Evolutionary conservation across 495 filamentous ascomycete genomes (phyloP), one percentile per base, ranked within the genome.

Genomic region (Hypoxylon fuscum): DNA sequence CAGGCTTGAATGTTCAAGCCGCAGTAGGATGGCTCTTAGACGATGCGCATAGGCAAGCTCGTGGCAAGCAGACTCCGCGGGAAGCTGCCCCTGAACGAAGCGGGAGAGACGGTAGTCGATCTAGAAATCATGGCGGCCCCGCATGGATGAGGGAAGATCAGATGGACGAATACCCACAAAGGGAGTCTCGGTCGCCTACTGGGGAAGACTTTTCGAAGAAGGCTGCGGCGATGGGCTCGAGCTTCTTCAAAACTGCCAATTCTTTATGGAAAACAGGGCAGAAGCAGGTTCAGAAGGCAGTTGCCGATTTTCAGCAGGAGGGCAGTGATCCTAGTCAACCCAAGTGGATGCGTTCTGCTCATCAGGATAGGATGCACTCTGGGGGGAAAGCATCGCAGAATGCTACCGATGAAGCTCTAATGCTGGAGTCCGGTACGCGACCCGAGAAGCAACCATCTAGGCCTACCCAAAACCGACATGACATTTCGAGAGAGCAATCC

Each of bases 241-340:
- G 85, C 59, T 72, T 98, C 10, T 84, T 97, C 69, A 98, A 98
- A 69, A 91, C 92, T n/a, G 95, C 96, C 1, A 93, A 92, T 62
- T 90, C 89, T 2, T 72, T 98, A 2, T 98, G 95, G 95, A 98
- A 96, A 72, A 88, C 88, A 5, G 88, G 93, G 2, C 92, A 90
- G 64, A 98, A 96, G 74, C 94, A 90, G 70, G 86, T 98, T n/a
- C 93, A 96, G 68, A 92, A 92, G 71, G 95, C 92, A 11, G 91
- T 98, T 11, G 85, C 91, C 12, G 95, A 98, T 15, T 89, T 97
- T 60, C 93, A 97, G 45, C 80, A 83, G 42, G 83, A 85, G 7
- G 69, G 68, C 12, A 81, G 86, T 22, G 95, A 97, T 70, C 79
- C 90, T 1, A 91, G 72, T 68, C 91, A 96, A 69, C 95, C 95